Evolutionary conservation across 1,284 basidiomycete species (phyloP).

Genomic region (Cryptococcus amylolentus): DNA sequence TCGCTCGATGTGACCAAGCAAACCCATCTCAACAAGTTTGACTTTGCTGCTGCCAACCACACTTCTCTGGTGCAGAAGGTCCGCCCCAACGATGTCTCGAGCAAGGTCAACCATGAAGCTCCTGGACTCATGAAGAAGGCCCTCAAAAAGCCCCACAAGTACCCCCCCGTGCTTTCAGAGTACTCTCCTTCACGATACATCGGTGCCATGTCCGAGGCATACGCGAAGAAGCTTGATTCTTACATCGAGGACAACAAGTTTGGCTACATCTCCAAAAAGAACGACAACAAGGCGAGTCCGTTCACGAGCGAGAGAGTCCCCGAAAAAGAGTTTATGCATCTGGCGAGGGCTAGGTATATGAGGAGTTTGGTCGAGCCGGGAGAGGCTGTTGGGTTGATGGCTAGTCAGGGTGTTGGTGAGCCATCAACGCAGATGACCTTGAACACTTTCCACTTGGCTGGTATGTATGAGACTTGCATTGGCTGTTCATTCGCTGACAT

Average conservation of each 20-base stretch:
- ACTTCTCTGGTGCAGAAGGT: slow-evolving; percentile 72
- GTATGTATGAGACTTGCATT: slow-evolving; percentile 44
- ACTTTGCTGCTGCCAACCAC: slow-evolving; percentile 88
- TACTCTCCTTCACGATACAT: slow-evolving; percentile 78
- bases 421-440: slow-evolving; percentile 99
- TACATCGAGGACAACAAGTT: slow-evolving; percentile 79
- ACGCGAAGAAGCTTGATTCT: slow-evolving; percentile 73
- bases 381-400: slow-evolving; percentile 93
- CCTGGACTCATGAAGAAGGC: slow-evolving; percentile 82
- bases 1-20: slow-evolving; percentile 94
- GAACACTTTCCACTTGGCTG: slow-evolving; percentile 99
- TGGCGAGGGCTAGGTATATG: slow-evolving; percentile 91
- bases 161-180: slow-evolving; percentile 70
- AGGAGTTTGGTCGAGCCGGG: slow-evolving; percentile 92
- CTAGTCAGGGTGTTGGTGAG: slow-evolving; percentile 98
- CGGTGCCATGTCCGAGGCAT: slow-evolving; percentile 89
- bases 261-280: slow-evolving; percentile 65
- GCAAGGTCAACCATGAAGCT: slow-evolving; percentile 65
- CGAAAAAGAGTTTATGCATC: slow-evolving; percentile 63
- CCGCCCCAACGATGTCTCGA: slow-evolving; percentile 61
- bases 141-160: slow-evolving; percentile 66
- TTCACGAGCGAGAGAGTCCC: slow-evolving; percentile 39
- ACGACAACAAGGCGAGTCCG: slow-evolving; percentile 46
- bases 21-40: slow-evolving; percentile 83
- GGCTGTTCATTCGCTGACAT: not conserved